These are phyloP conservation scores for Silybum marianum DNA, from an alignment of 129 eudicot species.

Conservation along the genomic window DNA sequence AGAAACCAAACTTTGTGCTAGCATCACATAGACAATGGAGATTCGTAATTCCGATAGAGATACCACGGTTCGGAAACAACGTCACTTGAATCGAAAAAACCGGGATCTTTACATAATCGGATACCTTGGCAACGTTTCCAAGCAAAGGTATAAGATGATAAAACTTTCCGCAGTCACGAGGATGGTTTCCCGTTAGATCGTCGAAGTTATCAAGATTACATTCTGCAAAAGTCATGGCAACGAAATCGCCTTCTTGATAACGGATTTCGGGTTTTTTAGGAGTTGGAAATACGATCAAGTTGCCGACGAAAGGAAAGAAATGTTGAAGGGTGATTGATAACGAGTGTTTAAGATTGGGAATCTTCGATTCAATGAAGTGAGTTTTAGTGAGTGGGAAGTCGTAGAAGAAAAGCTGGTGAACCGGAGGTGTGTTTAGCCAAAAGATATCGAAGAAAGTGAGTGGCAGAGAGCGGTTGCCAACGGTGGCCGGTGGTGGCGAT, in stretches of 20 bases:
- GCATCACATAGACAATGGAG: slow-evolving; percentile 45
- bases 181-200: slow-evolving; percentile 27
- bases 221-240: slow-evolving; percentile 26
- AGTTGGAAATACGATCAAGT: slow-evolving; percentile 3
- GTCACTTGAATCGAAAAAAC: slow-evolving; percentile 39
- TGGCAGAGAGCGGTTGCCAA: not conserved
- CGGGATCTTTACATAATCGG: slow-evolving; percentile 13
- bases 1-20: slow-evolving; percentile 26
- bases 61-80: slow-evolving; percentile 20
- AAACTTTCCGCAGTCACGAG: slow-evolving; percentile 28
- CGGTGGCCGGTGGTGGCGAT: slow-evolving; percentile 8
- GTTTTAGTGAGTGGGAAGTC: not conserved
- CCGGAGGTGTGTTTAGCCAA: not conserved
- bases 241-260: slow-evolving; percentile 28
- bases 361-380: not conserved
- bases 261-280: slow-evolving; percentile 13
- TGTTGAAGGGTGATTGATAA: slow-evolving; percentile 36
- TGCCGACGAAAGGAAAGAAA: slow-evolving; percentile 33
- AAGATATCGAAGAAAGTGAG: slow-evolving; percentile 8
- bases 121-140: not conserved
- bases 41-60: slow-evolving; percentile 44
- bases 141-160: slow-evolving; percentile 21
- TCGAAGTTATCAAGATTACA: slow-evolving; percentile 17
- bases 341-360: slow-evolving; percentile 34
- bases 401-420: slow-evolving; percentile 12